Percentiles rank a stretch among this genome's conserved stretches.
Evolutionary conservation across 768 basidiomycete genomes (phyloP).

Genomic region (Hortiboletus flavorubellus): DNA sequence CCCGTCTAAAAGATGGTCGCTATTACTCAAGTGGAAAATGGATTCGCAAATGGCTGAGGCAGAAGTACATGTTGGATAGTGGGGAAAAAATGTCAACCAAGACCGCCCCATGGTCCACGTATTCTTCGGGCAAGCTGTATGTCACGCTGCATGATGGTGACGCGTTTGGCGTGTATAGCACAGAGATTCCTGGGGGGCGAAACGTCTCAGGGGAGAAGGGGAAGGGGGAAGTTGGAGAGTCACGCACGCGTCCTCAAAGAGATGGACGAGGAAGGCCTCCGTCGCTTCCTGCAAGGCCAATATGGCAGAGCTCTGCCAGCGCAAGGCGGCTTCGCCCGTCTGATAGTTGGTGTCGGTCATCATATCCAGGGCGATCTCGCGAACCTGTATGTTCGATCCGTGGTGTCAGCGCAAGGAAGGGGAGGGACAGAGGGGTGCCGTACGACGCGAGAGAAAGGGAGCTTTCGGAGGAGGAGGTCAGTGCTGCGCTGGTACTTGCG

Average conservation of each 20-base stretch:
- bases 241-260: slow-evolving; percentile 98
- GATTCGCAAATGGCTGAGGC: neutral
- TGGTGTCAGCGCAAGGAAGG: slow-evolving; percentile 1
- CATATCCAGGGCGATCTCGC: slow-evolving; percentile 93
- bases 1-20: neutral
- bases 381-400: slow-evolving; percentile 56
- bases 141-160: slow-evolving; percentile 96
- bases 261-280: slow-evolving; percentile 90
- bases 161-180: slow-evolving; percentile 96
- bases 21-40: neutral
- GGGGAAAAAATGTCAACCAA: slow-evolving; percentile 39
- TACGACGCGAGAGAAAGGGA: slow-evolving; percentile 92
- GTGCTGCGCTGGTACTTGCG: slow-evolving; percentile 94
- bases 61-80: neutral
- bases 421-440: slow-evolving; percentile 30
- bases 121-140: slow-evolving; percentile 96
- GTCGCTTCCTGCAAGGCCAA: slow-evolving; percentile 95
- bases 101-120: slow-evolving; percentile 83
- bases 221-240: neutral
- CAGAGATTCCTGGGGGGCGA: slow-evolving; percentile 74
- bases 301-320: slow-evolving; percentile 96
- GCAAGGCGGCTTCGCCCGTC: slow-evolving; percentile 54
- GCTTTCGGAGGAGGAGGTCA: slow-evolving; percentile 79
- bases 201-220: neutral
- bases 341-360: slow-evolving; percentile 69